Conservation (phyloP, 805 yeast genomes). For the Vanderwaltozyma polyspora region DNA sequence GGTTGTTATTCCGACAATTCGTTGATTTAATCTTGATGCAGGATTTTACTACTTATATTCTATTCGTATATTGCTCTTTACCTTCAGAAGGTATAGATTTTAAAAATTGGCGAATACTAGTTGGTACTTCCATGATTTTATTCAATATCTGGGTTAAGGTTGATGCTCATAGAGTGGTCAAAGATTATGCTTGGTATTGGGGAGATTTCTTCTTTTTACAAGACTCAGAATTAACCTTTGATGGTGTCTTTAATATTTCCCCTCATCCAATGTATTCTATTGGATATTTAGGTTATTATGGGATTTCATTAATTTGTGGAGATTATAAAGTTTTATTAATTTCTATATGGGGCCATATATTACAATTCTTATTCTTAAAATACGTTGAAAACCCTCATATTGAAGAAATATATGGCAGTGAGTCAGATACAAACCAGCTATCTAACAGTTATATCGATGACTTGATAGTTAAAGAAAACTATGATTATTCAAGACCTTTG, state of each 20-base stretch:
- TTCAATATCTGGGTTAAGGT: conserved; percentile 78
- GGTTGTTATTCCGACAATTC: conserved; percentile 68
- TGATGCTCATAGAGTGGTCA: conserved; percentile 83
- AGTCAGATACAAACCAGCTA: not conserved
- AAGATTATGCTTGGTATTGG: conserved; percentile 93
- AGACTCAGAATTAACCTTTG: conserved; percentile 60
- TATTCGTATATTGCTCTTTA: conserved; percentile 43
- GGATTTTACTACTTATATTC: conserved; percentile 66
- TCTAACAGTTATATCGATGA: conserved; percentile 27
- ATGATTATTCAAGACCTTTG: conserved; percentile 42
- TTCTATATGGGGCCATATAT: conserved; percentile 63
- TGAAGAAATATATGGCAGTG: conserved; percentile 55
- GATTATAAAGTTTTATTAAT: conserved; percentile 59
- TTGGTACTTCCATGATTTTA: conserved; percentile 51
- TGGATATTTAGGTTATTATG: conserved; percentile 81
- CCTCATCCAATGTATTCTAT: conserved; percentile 94
- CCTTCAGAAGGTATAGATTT: conserved; percentile 17
- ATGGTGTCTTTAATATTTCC: conserved; percentile 80
- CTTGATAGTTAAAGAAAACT: conserved; percentile 22
- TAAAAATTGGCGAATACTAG: conserved; percentile 34
- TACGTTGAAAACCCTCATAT: conserved; percentile 80
- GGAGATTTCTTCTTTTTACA: conserved; percentile 83
- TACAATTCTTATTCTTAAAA: conserved; percentile 65
- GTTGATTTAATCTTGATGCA: conserved; percentile 79
- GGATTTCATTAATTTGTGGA: conserved; percentile 65